Conservation (phyloP, 108 stramenopile genomes). For the Fragilaria radians region DNA sequence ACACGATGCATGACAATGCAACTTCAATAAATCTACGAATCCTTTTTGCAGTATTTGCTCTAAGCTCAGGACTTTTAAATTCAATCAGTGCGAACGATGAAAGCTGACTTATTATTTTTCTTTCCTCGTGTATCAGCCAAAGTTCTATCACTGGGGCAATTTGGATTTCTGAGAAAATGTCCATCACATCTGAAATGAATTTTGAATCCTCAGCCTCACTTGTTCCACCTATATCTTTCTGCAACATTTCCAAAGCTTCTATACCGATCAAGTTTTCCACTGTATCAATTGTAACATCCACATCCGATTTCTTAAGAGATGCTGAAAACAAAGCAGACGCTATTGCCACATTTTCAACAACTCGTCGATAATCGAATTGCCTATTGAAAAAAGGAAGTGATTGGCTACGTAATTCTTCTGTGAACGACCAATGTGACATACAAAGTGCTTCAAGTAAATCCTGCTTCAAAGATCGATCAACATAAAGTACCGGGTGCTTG, state of each 20-base stretch:
- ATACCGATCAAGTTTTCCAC: slow-evolving; percentile 55
- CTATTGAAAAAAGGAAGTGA: background rate
- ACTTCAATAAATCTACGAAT: slow-evolving; percentile 32
- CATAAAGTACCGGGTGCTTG: slow-evolving; percentile 58
- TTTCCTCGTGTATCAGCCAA: slow-evolving; percentile 51
- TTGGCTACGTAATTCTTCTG: slow-evolving; percentile 42
- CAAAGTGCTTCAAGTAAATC: slow-evolving; percentile 69
- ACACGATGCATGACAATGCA: slow-evolving; percentile 29
- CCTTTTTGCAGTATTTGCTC: background rate
- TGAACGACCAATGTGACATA: slow-evolving; percentile 71
- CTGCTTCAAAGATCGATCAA: slow-evolving; percentile 20
- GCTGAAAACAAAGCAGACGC: slow-evolving; percentile 16
- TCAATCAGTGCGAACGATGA: slow-evolving; percentile 18
- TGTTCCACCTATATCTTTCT: background rate
- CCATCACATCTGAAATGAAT: slow-evolving; percentile 3
- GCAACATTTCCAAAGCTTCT: slow-evolving; percentile 38
- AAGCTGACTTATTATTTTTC: slow-evolving; percentile 27
- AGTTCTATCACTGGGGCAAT: slow-evolving; percentile 59
- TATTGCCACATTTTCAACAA: slow-evolving; percentile 14
- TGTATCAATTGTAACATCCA: slow-evolving; percentile 53
- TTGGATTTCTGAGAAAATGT: slow-evolving; percentile 50
- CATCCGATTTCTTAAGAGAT: slow-evolving; percentile 24
- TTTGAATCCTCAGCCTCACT: background rate
- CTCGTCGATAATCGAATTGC: slow-evolving; percentile 12
- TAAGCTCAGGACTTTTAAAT: slow-evolving; percentile 5